Evolutionary conservation across 1,284 basidiomycete species (phyloP).

Genomic region (Sanghuangporus baumii): DNA sequence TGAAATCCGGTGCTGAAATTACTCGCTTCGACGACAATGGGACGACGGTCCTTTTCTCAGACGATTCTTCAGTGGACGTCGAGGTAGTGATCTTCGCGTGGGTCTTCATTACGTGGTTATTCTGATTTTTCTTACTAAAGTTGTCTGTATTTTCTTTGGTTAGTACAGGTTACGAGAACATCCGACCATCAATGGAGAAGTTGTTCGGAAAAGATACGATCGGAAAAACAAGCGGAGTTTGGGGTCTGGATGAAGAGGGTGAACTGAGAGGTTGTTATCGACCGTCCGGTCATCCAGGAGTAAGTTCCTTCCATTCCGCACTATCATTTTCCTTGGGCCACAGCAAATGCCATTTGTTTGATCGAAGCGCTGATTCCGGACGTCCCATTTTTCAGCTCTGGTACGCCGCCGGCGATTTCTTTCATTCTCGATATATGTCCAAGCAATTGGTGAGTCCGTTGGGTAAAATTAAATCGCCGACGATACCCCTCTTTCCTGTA

Average conservation of each 20-base stretch:
- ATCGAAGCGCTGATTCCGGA: not conserved
- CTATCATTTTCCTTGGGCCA: not conserved
- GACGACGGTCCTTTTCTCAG: constrained; percentile 21
- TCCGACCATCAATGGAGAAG: constrained; percentile 10
- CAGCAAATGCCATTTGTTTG: not conserved
- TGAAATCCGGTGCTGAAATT: constrained; percentile 26
- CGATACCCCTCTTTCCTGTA: not conserved
- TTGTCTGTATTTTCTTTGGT: not conserved
- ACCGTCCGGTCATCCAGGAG: constrained; percentile 17
- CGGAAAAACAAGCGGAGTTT: constrained; percentile 13
- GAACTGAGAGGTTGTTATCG: constrained; percentile 16
- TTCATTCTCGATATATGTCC: constrained; percentile 16
- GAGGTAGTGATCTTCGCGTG: constrained; percentile 28
- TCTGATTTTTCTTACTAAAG: not conserved
- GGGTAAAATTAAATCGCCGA: not conserved
- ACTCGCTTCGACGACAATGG: constrained; percentile 19
- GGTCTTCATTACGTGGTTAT: not conserved
- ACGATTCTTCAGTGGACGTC: constrained; percentile 22
- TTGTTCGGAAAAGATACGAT: constrained; percentile 17
- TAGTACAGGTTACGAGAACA: constrained; percentile 17
- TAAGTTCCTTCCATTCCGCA: not conserved
- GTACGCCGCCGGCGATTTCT: constrained; percentile 19
- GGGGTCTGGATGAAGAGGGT: constrained; percentile 19
- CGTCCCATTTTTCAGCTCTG: constrained; percentile 8
- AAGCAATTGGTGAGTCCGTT: constrained; percentile 16